phyloP scores from a whole-genome alignment of 1,284 basidiomycete genomes.

The Leccinum huronense region DNA sequence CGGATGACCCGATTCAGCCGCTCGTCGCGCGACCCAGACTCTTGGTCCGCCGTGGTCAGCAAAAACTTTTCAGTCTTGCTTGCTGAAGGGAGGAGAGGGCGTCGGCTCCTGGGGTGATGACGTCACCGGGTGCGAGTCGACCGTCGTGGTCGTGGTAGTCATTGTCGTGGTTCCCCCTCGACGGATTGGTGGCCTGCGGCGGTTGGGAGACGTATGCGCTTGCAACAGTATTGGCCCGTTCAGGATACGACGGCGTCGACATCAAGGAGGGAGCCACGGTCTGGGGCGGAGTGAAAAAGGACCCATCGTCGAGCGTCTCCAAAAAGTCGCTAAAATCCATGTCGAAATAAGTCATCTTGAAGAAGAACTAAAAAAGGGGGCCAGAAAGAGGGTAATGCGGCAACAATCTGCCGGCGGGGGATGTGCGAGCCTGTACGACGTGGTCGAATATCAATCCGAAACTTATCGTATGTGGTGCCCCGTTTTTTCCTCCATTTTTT shows the following conservation, averaged over 20 bases:
- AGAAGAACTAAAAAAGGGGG: no score
- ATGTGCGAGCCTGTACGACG: no score
- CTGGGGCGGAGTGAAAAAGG: slow-evolving; percentile 61
- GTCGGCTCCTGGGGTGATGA: slow-evolving; percentile 25
- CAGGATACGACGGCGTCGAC: slow-evolving; percentile 43
- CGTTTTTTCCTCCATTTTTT: no score
- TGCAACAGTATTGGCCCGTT: slow-evolving; percentile 13
- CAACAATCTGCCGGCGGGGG: no score
- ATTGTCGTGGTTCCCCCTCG: slow-evolving; percentile 6
- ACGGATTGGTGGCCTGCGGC: slow-evolving; percentile 21
- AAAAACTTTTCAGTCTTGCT: slow-evolving; percentile 87
- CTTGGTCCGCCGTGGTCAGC: slow-evolving; percentile 94
- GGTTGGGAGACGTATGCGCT: slow-evolving; percentile 20
- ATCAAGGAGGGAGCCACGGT: slow-evolving; percentile 51
- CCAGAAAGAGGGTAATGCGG: no score
- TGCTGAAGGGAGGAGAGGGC: slow-evolving; percentile 58
- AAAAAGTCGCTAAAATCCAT: slow-evolving; percentile 68
- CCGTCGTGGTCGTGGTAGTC: not conserved
- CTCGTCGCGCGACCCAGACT: slow-evolving; percentile 87
- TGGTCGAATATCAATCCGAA: no score
- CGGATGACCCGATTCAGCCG: slow-evolving; percentile 90
- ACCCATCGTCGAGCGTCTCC: slow-evolving; percentile 71
- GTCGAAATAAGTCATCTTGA: slow-evolving; percentile 20
- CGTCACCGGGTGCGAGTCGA: slow-evolving; percentile 15
- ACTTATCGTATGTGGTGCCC: no score